Evolutionary conservation across 1,139 yeast genomes (phyloP).

Genomic region (Debaryomyces fabryi): DNA sequence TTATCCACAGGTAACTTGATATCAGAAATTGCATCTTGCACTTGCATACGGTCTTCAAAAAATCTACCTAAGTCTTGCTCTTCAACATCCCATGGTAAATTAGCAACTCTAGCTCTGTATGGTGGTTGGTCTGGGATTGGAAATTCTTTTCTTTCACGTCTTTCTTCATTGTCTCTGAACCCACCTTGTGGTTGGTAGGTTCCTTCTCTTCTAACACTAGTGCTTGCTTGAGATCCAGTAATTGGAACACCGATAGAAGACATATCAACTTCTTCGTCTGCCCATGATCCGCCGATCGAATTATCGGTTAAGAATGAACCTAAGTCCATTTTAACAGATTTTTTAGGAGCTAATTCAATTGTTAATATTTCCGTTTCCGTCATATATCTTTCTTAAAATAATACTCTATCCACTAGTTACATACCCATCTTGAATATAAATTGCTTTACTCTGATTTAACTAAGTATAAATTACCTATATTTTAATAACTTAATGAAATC

Average conservation of each 20-base stretch:
- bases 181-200: conserved; percentile 5
- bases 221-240: conserved; percentile 21
- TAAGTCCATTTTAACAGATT: conserved; percentile 51
- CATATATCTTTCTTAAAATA: conserved; percentile 3
- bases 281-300: conserved; percentile 56
- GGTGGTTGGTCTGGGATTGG: conserved; percentile 95
- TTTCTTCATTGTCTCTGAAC: conserved; percentile 18
- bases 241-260: conserved; percentile 55
- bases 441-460: background rate
- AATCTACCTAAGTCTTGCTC: conserved; percentile 70
- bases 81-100: conserved; percentile 80
- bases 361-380: conserved; percentile 13
- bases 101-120: conserved; percentile 82
- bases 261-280: conserved; percentile 61
- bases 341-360: conserved; percentile 43
- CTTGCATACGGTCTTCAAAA: conserved; percentile 64
- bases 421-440: conserved; percentile 20
- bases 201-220: conserved; percentile 14
- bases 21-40: conserved; percentile 52
- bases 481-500: background rate
- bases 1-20: conserved; percentile 73
- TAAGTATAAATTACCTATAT: conserved; percentile 1
- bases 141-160: conserved; percentile 59
- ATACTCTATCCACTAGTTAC: conserved; percentile 8
- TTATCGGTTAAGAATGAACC: conserved; percentile 55